Conservation (phyloP, 2,329 filamentous ascomycete genomes). For the Talaromyces albobiverticillius region DNA sequence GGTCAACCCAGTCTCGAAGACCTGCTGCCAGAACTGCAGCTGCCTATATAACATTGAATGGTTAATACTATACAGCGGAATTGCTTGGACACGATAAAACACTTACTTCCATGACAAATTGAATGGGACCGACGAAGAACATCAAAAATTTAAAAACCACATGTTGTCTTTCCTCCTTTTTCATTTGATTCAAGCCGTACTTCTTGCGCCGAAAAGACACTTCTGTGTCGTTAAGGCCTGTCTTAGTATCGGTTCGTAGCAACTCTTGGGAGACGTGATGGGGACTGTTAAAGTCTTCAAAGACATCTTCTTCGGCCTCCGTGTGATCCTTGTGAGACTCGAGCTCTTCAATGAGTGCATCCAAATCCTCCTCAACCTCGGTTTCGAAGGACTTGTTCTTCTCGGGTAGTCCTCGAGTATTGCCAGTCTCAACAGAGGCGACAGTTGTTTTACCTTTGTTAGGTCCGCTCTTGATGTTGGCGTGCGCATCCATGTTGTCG, state of each 20-base stretch:
- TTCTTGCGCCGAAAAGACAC: slow-evolving; percentile 64
- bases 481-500: not conserved
- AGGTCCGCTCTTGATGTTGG: not conserved
- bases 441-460: not conserved
- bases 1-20: slow-evolving; percentile 88
- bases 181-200: slow-evolving; percentile 85
- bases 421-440: not conserved
- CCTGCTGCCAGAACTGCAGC: slow-evolving; percentile 78
- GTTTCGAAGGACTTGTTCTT: slow-evolving; percentile 41
- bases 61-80: slow-evolving; percentile 5
- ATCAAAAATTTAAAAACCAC: slow-evolving; percentile 74
- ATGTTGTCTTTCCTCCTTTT: slow-evolving; percentile 79
- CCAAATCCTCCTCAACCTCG: slow-evolving; percentile 77
- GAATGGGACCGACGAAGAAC: slow-evolving; percentile 85
- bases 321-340: slow-evolving; percentile 75
- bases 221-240: slow-evolving; percentile 70
- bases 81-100: not conserved
- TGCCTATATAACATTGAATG: slow-evolving; percentile 45
- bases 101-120: slow-evolving; percentile 88
- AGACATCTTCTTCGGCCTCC: slow-evolving; percentile 59
- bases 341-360: slow-evolving; percentile 81
- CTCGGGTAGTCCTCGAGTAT: not conserved
- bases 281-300: slow-evolving; percentile 51
- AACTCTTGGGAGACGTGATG: slow-evolving; percentile 69
- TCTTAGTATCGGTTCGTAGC: slow-evolving; percentile 70